Evolutionary conservation across 345 rosid species (phyloP).

Genomic region (Populus alba): DNA sequence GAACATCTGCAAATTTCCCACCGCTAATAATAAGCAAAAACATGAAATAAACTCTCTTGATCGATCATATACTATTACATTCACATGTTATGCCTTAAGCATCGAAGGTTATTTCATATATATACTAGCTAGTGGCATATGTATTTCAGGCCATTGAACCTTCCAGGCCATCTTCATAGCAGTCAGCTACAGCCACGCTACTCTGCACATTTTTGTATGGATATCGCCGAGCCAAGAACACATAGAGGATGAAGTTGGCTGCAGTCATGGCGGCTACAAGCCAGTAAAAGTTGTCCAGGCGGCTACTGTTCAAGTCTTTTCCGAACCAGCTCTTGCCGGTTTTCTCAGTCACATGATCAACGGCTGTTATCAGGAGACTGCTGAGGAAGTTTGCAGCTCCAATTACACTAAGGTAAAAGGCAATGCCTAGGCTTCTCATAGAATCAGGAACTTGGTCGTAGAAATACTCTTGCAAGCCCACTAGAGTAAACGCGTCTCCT

Average conservation of each 20-base stretch:
- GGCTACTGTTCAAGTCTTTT: slow-evolving; percentile 72
- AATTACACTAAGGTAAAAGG: slow-evolving; percentile 75
- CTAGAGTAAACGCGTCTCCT: slow-evolving; percentile 73
- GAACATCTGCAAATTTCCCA: not conserved
- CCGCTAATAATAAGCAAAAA: not conserved
- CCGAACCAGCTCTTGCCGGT: slow-evolving; percentile 50
- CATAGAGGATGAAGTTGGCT: slow-evolving; percentile 51
- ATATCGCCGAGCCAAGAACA: slow-evolving; percentile 55
- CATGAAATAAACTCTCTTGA: not conserved
- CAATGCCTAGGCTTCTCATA: slow-evolving; percentile 93
- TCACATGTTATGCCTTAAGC: not conserved
- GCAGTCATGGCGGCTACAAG: slow-evolving; percentile 50
- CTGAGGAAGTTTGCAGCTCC: slow-evolving; percentile 78
- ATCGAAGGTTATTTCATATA: not conserved
- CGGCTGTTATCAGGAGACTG: slow-evolving; percentile 58
- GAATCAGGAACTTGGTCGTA: slow-evolving; percentile 95
- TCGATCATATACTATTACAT: not conserved
- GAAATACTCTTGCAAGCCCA: slow-evolving; percentile 89
- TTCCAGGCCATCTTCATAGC: slow-evolving; percentile 35
- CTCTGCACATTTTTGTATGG: slow-evolving; percentile 74
- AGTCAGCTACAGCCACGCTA: slow-evolving; percentile 60
- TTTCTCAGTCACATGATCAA: slow-evolving; percentile 18
- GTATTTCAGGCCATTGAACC: slow-evolving; percentile 21
- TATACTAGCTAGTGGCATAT: not conserved
- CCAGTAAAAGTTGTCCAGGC: slow-evolving; percentile 75